Evolutionary conservation across 2,329 filamentous ascomycete genomes (phyloP), one percentile per base, ranked within the genome.

Genomic region (Phaeomoniella chlamydospora): DNA sequence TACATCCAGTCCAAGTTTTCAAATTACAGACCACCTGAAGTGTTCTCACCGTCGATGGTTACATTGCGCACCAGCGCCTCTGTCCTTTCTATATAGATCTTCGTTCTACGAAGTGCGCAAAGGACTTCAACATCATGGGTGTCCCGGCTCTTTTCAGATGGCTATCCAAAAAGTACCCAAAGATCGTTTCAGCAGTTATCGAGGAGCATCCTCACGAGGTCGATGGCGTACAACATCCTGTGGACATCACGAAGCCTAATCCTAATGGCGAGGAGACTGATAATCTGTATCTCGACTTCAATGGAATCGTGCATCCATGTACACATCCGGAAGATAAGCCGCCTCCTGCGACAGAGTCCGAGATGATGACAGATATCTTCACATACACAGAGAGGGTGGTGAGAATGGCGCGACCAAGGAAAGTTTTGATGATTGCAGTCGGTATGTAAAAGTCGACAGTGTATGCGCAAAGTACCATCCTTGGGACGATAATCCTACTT

Each of bases 361-460:
- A 96, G 62, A 98, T 98, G 90, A 98, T 98, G 90, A 57, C 94
- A 49, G 92, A 92, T 53, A 78, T 98, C 42, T 98, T 98, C 68
- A 84, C 80, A 54, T 98, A 98, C 60, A 98, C 90, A n/a, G 87
- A 98, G 54, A 80, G 90, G 41, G 87, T 98, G 15, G 84, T 98
- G 46, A 94, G 94, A 57, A 98, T 98, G 88, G 88, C 94, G 45
- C 82, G 90, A 41, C 90, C 90, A 6, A 77, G 90, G 48, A 96
- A 94, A 62, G 65, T 98, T 34, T 72, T 98, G 38, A 90, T 96
- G 82, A 94, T 98, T 53, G 90, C 90, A 50, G 87, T 98, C 55
- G 82, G 81, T 87, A 68, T 50, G 75, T 63, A 34, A 16, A 54
- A 43, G 45, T 31, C 38, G n/a, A 14, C 15, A 10, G 9, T 32